Evolutionary conservation across 2,329 filamentous ascomycete genomes (phyloP), one percentile per base, ranked within the genome.

Genomic region (Microcyclosporella mali): DNA sequence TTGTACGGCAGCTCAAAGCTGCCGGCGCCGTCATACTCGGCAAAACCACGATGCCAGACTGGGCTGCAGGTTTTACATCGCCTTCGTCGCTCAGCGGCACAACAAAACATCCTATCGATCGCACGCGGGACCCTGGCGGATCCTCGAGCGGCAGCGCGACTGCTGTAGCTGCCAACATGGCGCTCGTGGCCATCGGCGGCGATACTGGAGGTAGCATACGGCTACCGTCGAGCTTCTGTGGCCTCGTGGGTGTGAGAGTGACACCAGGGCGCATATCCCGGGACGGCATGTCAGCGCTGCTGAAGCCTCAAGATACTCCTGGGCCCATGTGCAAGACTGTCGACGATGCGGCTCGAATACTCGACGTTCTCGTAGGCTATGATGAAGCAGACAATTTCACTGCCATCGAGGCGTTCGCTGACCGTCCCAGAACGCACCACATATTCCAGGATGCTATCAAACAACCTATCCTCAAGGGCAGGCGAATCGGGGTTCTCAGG

Each of bases 171-270:
- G 48, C 56, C 9, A 47, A 45, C 3, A 51, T 59, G 36, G 56
- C 53, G 16, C 33, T 60, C 6, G 49, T 55, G 14, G 57, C 53
- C 12, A 54, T 61, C 2, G 51, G 57, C 10, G 54, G 52, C 25
- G 57, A 61, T 39, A 61, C 58, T 11, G 57, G 56, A 15, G 55
- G 56, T 3, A 53, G 48, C 16, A 55, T 60, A 6, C 43, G 56
- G 12, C 34, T 56, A 14, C 56, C 56, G 3, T 38, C 56, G 7
- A 50, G 45, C 25, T 58, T 57, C 37, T 58, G 56, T 32, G 54
- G 53, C 9, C 39, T 58, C 3, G 56, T 59, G 14, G 54, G 56
- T 15, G 49, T 58, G 11, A 41, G 55, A 27, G 50, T 55, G n/a
- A 58, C 56, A 6, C 52, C 51, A 8, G 56, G 56, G 14, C 40